Evolutionary conservation across 352 stramenopile genomes (phyloP).

Genomic region (Phytophthora ohioensis): DNA sequence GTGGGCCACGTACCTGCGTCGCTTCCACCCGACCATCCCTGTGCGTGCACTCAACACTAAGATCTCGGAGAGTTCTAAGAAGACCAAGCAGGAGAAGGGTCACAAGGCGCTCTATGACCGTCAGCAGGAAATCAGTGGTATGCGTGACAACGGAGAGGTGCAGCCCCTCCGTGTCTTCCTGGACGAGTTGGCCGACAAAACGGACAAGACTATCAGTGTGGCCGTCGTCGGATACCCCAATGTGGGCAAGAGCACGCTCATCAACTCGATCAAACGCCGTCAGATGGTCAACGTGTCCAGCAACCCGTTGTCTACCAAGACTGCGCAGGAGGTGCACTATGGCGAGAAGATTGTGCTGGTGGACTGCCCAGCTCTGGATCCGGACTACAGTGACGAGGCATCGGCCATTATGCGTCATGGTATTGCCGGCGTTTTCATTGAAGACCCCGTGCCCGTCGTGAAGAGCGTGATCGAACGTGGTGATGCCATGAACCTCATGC

Average conservation of each 20-base stretch:
- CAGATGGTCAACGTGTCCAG: conserved; percentile 56
- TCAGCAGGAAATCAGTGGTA: conserved; percentile 64
- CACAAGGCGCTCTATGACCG: conserved; percentile 76
- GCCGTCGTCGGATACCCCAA: conserved; percentile 99
- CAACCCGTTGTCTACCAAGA: conserved; percentile 81
- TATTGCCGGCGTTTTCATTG: conserved; percentile 94
- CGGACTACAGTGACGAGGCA: conserved; percentile 92
- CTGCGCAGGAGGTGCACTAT: conserved; percentile 93
- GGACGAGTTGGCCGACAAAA: conserved; percentile 95
- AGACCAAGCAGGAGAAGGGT: conserved; percentile 74
- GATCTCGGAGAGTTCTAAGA: conserved; percentile 94
- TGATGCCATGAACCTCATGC: conserved; percentile 95
- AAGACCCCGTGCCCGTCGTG: conserved; percentile 95
- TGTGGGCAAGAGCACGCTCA: conserved; percentile 94
- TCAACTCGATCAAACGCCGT: conserved; percentile 95
- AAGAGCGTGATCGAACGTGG: conserved; percentile 92
- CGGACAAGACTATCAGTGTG: conserved; percentile 82
- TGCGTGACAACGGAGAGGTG: conserved; percentile 83
- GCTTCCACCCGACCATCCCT: conserved; percentile 95
- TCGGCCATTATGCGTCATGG: conserved; percentile 94
- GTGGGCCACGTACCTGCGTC: conserved; percentile 95
- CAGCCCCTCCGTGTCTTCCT: conserved; percentile 95
- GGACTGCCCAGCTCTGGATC: conserved; percentile 97
- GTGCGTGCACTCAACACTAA: conserved; percentile 81
- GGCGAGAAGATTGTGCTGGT: conserved; percentile 97